phyloP scores from a whole-genome alignment of 768 basidiomycete genomes.

The Punctularia strigosozonata region DNA sequence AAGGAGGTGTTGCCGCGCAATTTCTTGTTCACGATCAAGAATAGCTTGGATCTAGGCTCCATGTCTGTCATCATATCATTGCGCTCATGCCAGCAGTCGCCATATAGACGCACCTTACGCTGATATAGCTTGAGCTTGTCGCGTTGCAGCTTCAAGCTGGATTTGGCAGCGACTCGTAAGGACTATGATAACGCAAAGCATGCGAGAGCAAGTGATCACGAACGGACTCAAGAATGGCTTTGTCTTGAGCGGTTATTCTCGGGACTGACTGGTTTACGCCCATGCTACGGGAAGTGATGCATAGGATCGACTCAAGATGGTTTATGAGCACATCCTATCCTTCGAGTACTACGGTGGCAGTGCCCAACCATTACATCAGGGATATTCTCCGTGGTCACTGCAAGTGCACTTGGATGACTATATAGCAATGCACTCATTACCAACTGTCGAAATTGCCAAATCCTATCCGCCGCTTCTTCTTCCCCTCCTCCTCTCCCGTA shows the following conservation, averaged over 20 bases:
- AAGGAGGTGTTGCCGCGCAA: constrained; percentile 74
- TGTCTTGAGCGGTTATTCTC: constrained; percentile 88
- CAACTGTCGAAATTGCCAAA: constrained; percentile 89
- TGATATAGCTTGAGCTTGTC: constrained; percentile 96
- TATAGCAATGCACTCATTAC: constrained; percentile 24
- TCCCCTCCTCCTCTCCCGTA: constrained; percentile 15
- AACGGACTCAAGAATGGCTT: constrained; percentile 89
- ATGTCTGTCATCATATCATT: background rate
- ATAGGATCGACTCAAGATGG: no score
- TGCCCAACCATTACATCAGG: no score
- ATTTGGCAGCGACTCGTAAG: constrained; percentile 11
- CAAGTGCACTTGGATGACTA: no score
- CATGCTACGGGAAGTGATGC: no score
- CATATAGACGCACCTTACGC: constrained; percentile 49
- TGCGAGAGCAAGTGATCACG: constrained; percentile 6
- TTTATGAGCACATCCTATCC: no score
- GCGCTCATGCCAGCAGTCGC: background rate
- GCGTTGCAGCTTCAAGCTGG: constrained; percentile 87
- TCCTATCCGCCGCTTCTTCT: constrained; percentile 76
- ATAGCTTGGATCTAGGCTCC: constrained; percentile 68
- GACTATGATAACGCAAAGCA: constrained; percentile 3
- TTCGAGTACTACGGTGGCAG: no score
- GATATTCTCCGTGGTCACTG: no score
- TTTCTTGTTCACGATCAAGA: constrained; percentile 78
- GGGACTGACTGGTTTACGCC: constrained; percentile 65